Conservation (phyloP, 1,284 basidiomycete species). For the Papiliotrema terrestris region DNA sequence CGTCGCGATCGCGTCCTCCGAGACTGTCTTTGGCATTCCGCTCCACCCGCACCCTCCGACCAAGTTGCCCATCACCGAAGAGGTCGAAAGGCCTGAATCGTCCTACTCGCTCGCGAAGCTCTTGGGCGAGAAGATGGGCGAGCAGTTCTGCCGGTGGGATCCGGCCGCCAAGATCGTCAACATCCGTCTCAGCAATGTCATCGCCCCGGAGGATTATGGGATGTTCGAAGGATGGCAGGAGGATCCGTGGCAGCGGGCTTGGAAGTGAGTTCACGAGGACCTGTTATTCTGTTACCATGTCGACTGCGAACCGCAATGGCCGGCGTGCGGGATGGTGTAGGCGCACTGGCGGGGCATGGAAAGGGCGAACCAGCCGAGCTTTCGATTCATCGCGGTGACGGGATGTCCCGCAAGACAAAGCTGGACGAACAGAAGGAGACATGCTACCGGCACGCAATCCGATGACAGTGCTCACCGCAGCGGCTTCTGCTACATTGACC, state of each 20-base stretch:
- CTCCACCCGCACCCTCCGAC: conserved; percentile 40
- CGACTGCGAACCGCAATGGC: too few relatives aligned
- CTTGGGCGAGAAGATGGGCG: conserved; percentile 47
- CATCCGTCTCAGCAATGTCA: conserved; percentile 48
- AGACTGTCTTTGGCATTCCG: conserved; percentile 48
- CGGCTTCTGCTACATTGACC: conserved; percentile 42
- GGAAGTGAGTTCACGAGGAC: conserved; percentile 43
- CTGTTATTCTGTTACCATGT: too few relatives aligned
- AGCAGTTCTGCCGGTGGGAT: conserved; percentile 47
- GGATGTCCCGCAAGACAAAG: too few relatives aligned
- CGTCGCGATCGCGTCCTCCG: conserved; percentile 43
- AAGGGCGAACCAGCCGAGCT: too few relatives aligned
- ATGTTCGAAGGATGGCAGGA: conserved; percentile 46
- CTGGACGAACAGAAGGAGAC: too few relatives aligned
- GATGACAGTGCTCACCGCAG: conserved; percentile 10
- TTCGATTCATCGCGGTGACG: too few relatives aligned
- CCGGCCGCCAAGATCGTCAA: conserved; percentile 44
- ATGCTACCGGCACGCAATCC: too few relatives aligned
- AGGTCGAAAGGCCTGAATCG: conserved; percentile 42
- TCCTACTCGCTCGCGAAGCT: conserved; percentile 47
- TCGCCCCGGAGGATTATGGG: conserved; percentile 45
- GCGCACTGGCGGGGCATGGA: too few relatives aligned
- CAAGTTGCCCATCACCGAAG: conserved; percentile 43
- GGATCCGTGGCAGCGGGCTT: conserved; percentile 37
- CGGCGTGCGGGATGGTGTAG: too few relatives aligned